Conservation (phyloP, 176 grass and related monocot genomes). For the Avena insularis region DNA sequence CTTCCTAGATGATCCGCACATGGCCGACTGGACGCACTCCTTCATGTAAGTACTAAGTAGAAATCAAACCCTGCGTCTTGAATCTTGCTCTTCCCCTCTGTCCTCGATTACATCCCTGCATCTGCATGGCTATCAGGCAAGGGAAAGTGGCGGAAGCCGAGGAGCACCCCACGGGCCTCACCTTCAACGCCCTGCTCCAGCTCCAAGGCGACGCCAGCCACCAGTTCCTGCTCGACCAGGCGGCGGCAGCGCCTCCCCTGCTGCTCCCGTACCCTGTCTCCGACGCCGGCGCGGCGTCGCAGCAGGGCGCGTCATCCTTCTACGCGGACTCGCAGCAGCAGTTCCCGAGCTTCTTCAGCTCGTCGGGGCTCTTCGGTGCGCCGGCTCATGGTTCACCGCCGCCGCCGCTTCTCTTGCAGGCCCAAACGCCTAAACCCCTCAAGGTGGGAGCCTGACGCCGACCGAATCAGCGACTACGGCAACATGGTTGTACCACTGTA, state of each 20-base stretch:
- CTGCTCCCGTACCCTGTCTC: neutral
- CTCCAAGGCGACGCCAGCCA: conserved; percentile 33
- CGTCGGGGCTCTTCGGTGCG: conserved; percentile 4
- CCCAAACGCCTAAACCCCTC: conserved; percentile 16
- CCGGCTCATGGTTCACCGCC: neutral
- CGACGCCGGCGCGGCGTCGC: too few species aligned
- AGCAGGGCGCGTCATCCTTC: too few species aligned
- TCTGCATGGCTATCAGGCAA: too few species aligned
- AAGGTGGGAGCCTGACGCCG: neutral
- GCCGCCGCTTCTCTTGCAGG: conserved; percentile 28
- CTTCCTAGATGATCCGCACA: conserved; percentile 27
- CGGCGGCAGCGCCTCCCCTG: neutral
- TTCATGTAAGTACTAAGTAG: conserved; percentile 54
- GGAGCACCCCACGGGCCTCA: neutral
- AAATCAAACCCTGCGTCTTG: too few species aligned
- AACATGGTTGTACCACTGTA: neutral
- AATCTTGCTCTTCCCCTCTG: too few species aligned
- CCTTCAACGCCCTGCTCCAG: conserved; percentile 46
- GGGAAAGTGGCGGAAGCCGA: too few species aligned
- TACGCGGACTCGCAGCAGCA: neutral
- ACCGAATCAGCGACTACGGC: neutral
- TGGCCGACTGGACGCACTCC: conserved; percentile 43
- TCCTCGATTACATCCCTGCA: too few species aligned
- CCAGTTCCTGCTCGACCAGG: conserved; percentile 43
- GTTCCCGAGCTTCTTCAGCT: conserved; percentile 28